These are phyloP conservation scores for Stemphylium beticola DNA, from an alignment of 2,329 filamentous ascomycete species.

Conservation along the genomic window DNA sequence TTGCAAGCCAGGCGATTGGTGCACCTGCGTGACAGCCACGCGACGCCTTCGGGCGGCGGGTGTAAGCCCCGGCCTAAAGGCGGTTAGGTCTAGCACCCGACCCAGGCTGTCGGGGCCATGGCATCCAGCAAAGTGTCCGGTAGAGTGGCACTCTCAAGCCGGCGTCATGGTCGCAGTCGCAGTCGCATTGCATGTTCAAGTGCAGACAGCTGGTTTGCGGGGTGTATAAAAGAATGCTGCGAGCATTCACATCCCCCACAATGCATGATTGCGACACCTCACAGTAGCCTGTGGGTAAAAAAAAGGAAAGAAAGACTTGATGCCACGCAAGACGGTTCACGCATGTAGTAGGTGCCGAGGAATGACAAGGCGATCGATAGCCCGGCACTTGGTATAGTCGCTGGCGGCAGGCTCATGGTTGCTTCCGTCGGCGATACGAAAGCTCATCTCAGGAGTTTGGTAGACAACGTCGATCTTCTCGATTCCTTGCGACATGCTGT, in stretches of 20 bases:
- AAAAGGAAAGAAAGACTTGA: background rate
- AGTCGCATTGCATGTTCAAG: slow-evolving; percentile 33
- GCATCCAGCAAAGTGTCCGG: slow-evolving; percentile 41
- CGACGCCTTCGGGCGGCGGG: slow-evolving; percentile 43
- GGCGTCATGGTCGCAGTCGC: slow-evolving; percentile 41
- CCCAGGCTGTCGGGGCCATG: slow-evolving; percentile 39
- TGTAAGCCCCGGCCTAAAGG: slow-evolving; percentile 28
- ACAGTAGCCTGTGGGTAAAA: background rate
- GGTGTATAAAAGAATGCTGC: slow-evolving; percentile 8
- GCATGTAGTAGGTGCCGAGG: slow-evolving; percentile 5
- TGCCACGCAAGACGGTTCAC: background rate
- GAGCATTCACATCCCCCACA: background rate
- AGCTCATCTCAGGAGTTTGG: slow-evolving; percentile 8
- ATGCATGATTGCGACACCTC: background rate
- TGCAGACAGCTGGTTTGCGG: slow-evolving; percentile 30
- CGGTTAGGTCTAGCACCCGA: slow-evolving; percentile 33
- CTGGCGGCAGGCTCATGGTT: slow-evolving; percentile 16
- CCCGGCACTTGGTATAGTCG: slow-evolving; percentile 5
- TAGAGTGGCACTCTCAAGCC: slow-evolving; percentile 45
- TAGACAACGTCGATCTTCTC: slow-evolving; percentile 4
- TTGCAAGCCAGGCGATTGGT: slow-evolving; percentile 31
- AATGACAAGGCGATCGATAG: slow-evolving; percentile 8
- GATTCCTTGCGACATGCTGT: slow-evolving; percentile 2
- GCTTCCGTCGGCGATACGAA: slow-evolving; percentile 18
- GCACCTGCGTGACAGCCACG: slow-evolving; percentile 22